Evolutionary conservation across 305 asterid species (phyloP).

Genomic region (Solanum hybrid): DNA sequence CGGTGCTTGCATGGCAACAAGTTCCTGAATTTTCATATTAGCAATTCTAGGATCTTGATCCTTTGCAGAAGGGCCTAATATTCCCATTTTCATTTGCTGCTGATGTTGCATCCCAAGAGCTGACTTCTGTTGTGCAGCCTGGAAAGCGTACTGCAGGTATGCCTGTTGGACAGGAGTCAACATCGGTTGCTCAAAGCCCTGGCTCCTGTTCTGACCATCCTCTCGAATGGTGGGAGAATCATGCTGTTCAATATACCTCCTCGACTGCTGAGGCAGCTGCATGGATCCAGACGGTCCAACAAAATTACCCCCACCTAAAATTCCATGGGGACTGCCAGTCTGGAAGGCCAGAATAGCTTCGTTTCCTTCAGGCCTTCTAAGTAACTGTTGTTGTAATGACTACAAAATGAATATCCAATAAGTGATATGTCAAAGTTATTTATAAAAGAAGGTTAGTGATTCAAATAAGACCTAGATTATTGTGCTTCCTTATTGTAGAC

Average conservation of each 20-base stretch:
- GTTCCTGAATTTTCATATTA: conserved; percentile 69
- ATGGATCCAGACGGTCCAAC: conserved; percentile 52
- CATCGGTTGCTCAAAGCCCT: conserved; percentile 70
- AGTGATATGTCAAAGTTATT: not conserved
- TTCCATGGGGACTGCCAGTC: conserved; percentile 62
- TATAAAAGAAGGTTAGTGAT: not conserved
- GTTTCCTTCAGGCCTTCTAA: conserved; percentile 84
- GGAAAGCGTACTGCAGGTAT: conserved; percentile 69
- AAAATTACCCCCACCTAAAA: conserved; percentile 56
- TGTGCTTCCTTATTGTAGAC: not conserved
- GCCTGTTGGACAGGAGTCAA: conserved; percentile 82
- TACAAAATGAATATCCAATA: conserved; percentile 17
- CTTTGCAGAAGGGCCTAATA: conserved; percentile 54
- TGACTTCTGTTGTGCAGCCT: conserved; percentile 76
- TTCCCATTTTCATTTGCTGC: conserved; percentile 69
- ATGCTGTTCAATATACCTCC: conserved; percentile 71
- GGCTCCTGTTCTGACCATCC: conserved; percentile 68
- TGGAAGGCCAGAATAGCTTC: conserved; percentile 72
- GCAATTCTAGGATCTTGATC: conserved; percentile 65
- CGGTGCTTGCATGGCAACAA: conserved; percentile 46
- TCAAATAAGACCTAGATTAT: not conserved
- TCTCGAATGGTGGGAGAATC: conserved; percentile 56
- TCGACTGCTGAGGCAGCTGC: conserved; percentile 73
- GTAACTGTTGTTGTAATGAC: conserved; percentile 68
- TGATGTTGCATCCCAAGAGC: conserved; percentile 62